Evolutionary conservation across 768 basidiomycete species (phyloP), one percentile per base, ranked within the genome.

Genomic region (Punctularia strigosozonata): DNA sequence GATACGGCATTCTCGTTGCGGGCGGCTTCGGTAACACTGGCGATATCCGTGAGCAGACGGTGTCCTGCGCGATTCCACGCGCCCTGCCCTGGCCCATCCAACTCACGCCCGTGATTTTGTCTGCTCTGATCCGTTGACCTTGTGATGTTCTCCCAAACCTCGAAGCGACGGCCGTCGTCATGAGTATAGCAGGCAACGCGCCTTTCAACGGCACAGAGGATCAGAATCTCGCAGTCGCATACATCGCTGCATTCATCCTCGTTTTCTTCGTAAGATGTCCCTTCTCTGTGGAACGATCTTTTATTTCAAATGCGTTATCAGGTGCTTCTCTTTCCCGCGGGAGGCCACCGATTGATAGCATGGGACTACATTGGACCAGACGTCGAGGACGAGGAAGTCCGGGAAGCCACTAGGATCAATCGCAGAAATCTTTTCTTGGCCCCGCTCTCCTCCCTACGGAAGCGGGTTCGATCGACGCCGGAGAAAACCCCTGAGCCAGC

Each of bases 1-100:
- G 82, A 34, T 73, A 76, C 48, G 85, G 82, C 0, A 65, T 86
- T 18, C 49, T 85, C 1, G 71, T 73, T 3, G 80, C 81, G 0
- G 82, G 80, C 26, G 73, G 69, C 3, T 85, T 74, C 73, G 69
- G 64, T 6, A 85, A 84, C 47, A 69, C 69, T 31, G 80, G 76
- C 6, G 83, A 82, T 49, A 70, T 85, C 23, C 77, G 80, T 83
- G 48, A 51, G 75, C 34, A 4, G n/a, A n/a, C n/a, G n/a, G n/a
- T n/a, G n/a, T n/a, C n/a, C n/a, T n/a, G n/a, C n/a, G n/a, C n/a
- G n/a, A n/a, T n/a, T n/a, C n/a, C n/a, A n/a, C n/a, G n/a, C 15
- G 19, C 13, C 10, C 25, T 12, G 36, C 14, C 0, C 5, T n/a
- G 15, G 2, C 10, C 18, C 21, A 6, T 13, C 14, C 26, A 25